A percentile compares a stretch with the other conserved stretches of the same genome.
These are phyloP conservation scores for Fusarium incarnatum DNA, from an alignment of 2,329 filamentous ascomycete genomes.

Conservation along the genomic window DNA sequence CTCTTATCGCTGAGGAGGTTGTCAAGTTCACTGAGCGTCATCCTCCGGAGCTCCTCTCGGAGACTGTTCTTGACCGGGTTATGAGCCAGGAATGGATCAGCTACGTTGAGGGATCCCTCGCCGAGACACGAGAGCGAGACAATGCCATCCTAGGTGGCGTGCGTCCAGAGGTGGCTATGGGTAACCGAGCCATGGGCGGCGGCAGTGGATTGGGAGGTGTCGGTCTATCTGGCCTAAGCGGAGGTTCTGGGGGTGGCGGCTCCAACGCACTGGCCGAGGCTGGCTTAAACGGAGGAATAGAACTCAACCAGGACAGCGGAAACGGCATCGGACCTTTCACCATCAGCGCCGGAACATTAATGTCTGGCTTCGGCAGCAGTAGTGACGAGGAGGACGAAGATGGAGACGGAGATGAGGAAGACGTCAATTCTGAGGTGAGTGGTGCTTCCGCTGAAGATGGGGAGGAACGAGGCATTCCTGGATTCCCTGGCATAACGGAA, in stretches of 20 bases:
- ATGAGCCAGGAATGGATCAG: slow-evolving; percentile 92
- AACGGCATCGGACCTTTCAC: slow-evolving; percentile 79
- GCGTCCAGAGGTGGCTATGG: slow-evolving; percentile 88
- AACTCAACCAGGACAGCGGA: slow-evolving; percentile 72
- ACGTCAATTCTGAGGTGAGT: slow-evolving; percentile 76
- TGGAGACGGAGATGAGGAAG: slow-evolving; percentile 85
- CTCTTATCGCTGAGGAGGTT: slow-evolving; percentile 96
- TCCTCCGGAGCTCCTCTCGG: slow-evolving; percentile 86
- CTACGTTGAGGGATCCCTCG: slow-evolving; percentile 92
- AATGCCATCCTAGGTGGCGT: slow-evolving; percentile 98
- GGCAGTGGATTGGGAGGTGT: slow-evolving; percentile 61
- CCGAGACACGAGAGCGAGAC: slow-evolving; percentile 93
- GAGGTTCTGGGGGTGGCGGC: slow-evolving; percentile 53
- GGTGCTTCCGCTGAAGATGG: slow-evolving; percentile 52
- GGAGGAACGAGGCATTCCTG: slow-evolving; percentile 43
- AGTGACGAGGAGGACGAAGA: slow-evolving; percentile 98
- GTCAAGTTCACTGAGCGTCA: slow-evolving; percentile 98
- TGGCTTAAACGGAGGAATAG: slow-evolving; percentile 81
- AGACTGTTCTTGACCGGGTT: slow-evolving; percentile 86
- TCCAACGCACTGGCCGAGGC: slow-evolving; percentile 83
- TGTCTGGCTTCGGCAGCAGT: slow-evolving; percentile 93
- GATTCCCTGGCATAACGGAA: slow-evolving; percentile 45
- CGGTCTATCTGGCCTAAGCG: slow-evolving; percentile 60
- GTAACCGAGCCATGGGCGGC: slow-evolving; percentile 72
- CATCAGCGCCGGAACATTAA: slow-evolving; percentile 77